phyloP scores from a whole-genome alignment of 106 monocot species.

The Allium sativum region DNA sequence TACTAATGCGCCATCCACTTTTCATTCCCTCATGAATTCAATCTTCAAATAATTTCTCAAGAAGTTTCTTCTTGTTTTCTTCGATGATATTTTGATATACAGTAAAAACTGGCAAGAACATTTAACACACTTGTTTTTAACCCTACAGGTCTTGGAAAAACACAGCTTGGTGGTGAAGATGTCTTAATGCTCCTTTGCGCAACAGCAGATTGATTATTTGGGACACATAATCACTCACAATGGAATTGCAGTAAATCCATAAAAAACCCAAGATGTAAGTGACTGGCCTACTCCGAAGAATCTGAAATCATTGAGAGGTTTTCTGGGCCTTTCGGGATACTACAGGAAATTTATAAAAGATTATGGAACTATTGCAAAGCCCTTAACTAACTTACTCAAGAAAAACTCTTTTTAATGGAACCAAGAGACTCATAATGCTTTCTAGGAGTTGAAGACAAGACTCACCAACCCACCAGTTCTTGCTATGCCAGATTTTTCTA shows the following conservation, averaged over 20 bases:
- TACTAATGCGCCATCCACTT: not conserved
- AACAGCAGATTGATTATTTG: not conserved
- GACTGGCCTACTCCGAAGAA: not conserved
- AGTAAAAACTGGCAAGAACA: not conserved
- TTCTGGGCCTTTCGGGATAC: not conserved
- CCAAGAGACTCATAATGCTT: not conserved
- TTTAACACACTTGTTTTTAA: not conserved
- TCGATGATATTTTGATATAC: not conserved
- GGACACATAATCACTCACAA: not conserved
- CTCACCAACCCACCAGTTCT: not conserved
- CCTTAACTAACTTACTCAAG: not conserved
- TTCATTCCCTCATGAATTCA: not conserved
- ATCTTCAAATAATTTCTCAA: not conserved
- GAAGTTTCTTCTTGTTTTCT: not conserved
- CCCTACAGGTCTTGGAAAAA: not conserved
- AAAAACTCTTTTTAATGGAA: not conserved
- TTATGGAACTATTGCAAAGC: not conserved
- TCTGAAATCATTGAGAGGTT: not conserved
- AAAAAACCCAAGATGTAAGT: not conserved
- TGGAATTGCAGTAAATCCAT: not conserved
- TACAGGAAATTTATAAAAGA: constrained; percentile 1
- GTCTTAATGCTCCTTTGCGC: not conserved
- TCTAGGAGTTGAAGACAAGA: not conserved
- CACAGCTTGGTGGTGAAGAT: not conserved
- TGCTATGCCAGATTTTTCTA: not conserved